Evolutionary conservation across 192 early-diverging fungal species (phyloP).

Genomic region (Umbelopsis isabellina): DNA sequence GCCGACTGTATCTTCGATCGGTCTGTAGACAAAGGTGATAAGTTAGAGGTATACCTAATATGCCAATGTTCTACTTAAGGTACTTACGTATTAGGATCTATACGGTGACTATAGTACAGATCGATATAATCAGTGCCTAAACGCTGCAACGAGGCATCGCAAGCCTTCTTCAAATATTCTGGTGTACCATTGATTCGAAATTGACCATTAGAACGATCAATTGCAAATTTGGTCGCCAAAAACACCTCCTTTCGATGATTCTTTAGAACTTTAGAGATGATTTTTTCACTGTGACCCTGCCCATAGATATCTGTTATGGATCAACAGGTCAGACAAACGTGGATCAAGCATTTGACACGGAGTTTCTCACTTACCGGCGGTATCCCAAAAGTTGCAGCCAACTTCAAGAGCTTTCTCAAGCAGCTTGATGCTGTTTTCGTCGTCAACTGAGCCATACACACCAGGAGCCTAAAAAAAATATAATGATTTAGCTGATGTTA

Average conservation of each 20-base stretch:
- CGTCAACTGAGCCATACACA: constrained; percentile 41
- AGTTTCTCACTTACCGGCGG: constrained; percentile 15
- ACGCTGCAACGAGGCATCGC: constrained; percentile 48
- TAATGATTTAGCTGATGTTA: constrained; percentile 24
- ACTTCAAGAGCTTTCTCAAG: constrained; percentile 53
- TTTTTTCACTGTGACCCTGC: constrained; percentile 55
- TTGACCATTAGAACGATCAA: not conserved
- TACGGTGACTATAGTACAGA: constrained; percentile 63
- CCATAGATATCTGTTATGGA: constrained; percentile 60
- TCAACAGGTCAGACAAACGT: constrained; percentile 49
- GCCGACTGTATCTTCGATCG: constrained; percentile 41
- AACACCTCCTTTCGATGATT: constrained; percentile 56
- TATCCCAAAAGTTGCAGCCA: constrained; percentile 65
- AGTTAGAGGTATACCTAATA: not conserved
- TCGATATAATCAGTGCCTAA: constrained; percentile 63
- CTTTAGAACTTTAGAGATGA: constrained; percentile 54
- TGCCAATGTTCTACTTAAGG: not conserved
- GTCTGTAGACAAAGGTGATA: constrained; percentile 22
- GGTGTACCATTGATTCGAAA: constrained; percentile 33
- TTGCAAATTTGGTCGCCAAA: constrained; percentile 67
- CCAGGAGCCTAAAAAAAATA: not conserved
- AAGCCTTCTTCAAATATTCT: constrained; percentile 54
- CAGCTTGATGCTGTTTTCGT: constrained; percentile 41
- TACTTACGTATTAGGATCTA: constrained; percentile 53
- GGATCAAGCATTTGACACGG: not conserved